Evolutionary conservation across 2,329 filamentous ascomycete species (phyloP), one percentile per base, ranked within the genome.

Genomic region (Neonectria ditissima): DNA sequence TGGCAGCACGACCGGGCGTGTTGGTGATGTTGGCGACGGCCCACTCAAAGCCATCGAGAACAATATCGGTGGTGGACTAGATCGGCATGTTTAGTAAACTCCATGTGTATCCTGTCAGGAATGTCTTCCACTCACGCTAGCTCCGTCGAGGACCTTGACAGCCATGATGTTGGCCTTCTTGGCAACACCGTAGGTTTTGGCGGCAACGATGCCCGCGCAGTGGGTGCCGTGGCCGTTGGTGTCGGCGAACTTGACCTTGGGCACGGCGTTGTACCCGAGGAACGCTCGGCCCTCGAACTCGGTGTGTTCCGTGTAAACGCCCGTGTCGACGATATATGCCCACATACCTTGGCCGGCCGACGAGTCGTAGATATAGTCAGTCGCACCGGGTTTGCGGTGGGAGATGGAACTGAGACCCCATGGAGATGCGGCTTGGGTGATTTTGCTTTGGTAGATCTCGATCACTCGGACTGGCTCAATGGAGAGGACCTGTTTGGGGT

Each of bases 241-340:
- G 72, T 83, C 78, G 32, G 71, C 68, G 55, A 74, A 74, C 50
- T 77, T 72, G 41, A 69, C 72, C 55, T 76, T 75, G 55, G 73
- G 73, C 9, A 76, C 66, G 18, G 75, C 77, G 44, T 79, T 81
- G 61, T 74, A 76, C 4, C 79, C 79, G 34, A 74, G 76, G 20
- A 68, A 73, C 32, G 81, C 82, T 10, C 82, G 80, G 10, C 79
- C 79, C 50, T 78, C 79, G 50, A 84, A 84, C 47, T 83, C 77
- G 56, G 72, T 37, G 69, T 89, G 86, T 5, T 72, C 60, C 20
- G 75, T 79, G 44, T 80, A 78, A 55, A 88, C 82, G 39, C 86
- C 86, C 0, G 83, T 86, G 73, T 89, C 86, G 59, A 88, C 75
- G 55, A 89, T 75, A 71, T 88, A 89, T 52, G 82, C 77, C 63